A percentile compares a stretch with the other conserved stretches of the same genome.
Evolutionary conservation across 208 protist species (phyloP).

Genomic region (Trypanosoma theileri): DNA sequence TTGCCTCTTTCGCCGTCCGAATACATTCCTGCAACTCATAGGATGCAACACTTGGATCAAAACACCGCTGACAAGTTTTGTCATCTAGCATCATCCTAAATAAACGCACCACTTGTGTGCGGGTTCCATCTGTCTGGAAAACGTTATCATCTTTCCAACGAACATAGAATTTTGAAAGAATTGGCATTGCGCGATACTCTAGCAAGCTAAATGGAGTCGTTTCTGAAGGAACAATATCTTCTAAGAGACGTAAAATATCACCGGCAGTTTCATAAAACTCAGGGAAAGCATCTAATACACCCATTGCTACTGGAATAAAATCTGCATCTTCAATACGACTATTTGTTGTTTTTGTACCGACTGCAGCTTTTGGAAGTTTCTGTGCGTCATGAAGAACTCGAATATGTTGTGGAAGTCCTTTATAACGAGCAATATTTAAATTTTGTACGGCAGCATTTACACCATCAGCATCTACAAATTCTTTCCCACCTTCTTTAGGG

Average conservation of each 20-base stretch:
- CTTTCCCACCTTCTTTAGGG: conserved; percentile 70
- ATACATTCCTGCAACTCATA: conserved; percentile 83
- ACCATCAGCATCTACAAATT: conserved; percentile 77
- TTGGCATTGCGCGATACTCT: conserved; percentile 86
- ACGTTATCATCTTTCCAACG: conserved; percentile 69
- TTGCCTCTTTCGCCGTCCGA: conserved; percentile 56
- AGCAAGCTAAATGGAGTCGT: conserved; percentile 71
- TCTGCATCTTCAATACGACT: conserved; percentile 69
- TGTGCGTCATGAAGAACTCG: conserved; percentile 79
- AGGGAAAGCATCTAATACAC: conserved; percentile 79
- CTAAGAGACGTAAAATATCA: conserved; percentile 58
- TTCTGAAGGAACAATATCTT: conserved; percentile 56
- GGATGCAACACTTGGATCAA: conserved; percentile 79
- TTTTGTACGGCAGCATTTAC: conserved; percentile 78
- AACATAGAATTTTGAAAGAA: conserved; percentile 86
- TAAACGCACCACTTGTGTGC: conserved; percentile 50
- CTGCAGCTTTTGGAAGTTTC: conserved; percentile 47
- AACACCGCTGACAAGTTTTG: conserved; percentile 74
- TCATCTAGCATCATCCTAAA: conserved; percentile 81
- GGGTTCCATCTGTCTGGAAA: conserved; percentile 80
- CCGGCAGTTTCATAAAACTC: conserved; percentile 81
- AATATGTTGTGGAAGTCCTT: conserved; percentile 88
- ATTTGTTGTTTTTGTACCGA: conserved; percentile 39
- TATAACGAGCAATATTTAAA: conserved; percentile 84
- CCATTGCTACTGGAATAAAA: conserved; percentile 80